phyloP scores from a whole-genome alignment of 768 basidiomycete species.

The Glaciozyma martinii region DNA sequence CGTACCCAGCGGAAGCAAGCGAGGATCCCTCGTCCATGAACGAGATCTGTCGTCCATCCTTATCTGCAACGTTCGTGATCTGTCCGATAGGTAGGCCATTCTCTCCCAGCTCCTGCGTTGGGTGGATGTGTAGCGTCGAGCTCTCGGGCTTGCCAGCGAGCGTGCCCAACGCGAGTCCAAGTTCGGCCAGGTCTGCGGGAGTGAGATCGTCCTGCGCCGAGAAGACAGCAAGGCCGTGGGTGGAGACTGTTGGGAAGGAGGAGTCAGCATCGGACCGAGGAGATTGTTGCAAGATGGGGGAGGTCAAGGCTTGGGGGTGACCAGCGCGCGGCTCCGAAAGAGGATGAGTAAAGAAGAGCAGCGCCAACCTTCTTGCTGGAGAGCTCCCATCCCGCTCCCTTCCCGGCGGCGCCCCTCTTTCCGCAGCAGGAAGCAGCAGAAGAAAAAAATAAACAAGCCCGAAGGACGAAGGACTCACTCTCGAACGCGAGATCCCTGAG shows the following conservation, averaged over 20 bases:
- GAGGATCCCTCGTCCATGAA: conserved; percentile 21
- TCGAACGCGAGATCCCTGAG: conserved; percentile 27
- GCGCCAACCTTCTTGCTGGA: conserved; percentile 36
- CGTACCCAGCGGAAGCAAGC: conserved; percentile 16
- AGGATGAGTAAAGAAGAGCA: too few species aligned
- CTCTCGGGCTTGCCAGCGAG: conserved; percentile 36
- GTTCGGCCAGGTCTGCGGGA: conserved; percentile 34
- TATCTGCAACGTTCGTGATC: conserved; percentile 34
- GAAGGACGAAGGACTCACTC: conserved; percentile 27
- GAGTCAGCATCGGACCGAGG: background rate
- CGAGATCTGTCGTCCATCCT: conserved; percentile 32
- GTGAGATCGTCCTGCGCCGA: conserved; percentile 36
- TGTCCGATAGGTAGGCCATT: conserved; percentile 36
- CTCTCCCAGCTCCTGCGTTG: conserved; percentile 36
- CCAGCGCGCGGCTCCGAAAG: too few species aligned
- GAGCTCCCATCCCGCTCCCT: conserved; percentile 38
- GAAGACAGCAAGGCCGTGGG: conserved; percentile 41
- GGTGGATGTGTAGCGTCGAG: conserved; percentile 38
- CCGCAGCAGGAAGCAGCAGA: conserved; percentile 36
- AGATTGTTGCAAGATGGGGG: too few species aligned
- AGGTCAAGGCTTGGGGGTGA: too few species aligned
- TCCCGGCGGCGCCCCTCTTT: conserved; percentile 31
- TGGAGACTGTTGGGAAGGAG: conserved; percentile 33
- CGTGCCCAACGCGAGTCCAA: conserved; percentile 35
- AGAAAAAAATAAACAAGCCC: conserved; percentile 12